Evolutionary conservation across 257 asterid genomes (phyloP).

Genomic region (Salvia rosmarinus): DNA sequence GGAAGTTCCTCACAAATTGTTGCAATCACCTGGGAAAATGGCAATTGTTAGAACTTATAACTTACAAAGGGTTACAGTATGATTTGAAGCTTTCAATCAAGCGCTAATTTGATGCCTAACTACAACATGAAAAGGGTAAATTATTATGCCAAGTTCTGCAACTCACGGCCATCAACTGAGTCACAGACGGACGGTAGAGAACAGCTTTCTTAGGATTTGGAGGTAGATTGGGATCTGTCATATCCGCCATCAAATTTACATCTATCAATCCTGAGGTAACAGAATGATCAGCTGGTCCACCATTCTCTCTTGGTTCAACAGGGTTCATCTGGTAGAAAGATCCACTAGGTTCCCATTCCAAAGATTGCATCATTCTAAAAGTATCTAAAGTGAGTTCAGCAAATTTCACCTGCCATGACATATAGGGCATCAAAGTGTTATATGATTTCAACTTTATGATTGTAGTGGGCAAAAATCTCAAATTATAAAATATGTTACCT

Average conservation of each 20-base stretch:
- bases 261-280: constrained; percentile 86
- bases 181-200: constrained; percentile 80
- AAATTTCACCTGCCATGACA: constrained; percentile 74
- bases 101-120: constrained; percentile 28
- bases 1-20: constrained; percentile 86
- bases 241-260: constrained; percentile 77
- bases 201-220: constrained; percentile 93
- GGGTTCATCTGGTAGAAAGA: constrained; percentile 70
- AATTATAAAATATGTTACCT: constrained; percentile 52
- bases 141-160: constrained; percentile 27
- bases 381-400: constrained; percentile 93
- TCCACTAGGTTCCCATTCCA: constrained; percentile 99
- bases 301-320: constrained; percentile 66
- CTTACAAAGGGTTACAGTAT: neutral
- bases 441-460: constrained; percentile 9
- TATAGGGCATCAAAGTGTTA: constrained; percentile 11
- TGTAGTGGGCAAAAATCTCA: constrained; percentile 9
- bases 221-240: constrained; percentile 92
- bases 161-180: constrained; percentile 90
- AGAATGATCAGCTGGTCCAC: constrained; percentile 64
- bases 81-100: too few species aligned
- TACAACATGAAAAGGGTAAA: constrained; percentile 15
- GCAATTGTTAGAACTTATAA: constrained; percentile 21
- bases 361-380: constrained; percentile 93
- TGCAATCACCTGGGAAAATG: constrained; percentile 73